phyloP scores from a whole-genome alignment of 805 yeast genomes.

The Yamadazyma sp. region DNA sequence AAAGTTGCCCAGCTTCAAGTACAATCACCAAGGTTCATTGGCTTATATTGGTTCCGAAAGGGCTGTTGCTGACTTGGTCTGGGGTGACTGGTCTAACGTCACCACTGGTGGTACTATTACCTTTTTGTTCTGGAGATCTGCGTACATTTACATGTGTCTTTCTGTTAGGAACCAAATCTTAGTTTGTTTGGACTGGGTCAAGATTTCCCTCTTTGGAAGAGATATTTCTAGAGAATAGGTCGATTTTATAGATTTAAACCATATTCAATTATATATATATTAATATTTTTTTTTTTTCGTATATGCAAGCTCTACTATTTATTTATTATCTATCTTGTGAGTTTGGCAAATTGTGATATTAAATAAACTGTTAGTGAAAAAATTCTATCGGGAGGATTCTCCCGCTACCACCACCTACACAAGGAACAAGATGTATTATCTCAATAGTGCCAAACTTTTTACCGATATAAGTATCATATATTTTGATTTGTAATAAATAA shows the following conservation, averaged over 20 bases:
- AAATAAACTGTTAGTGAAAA: no score
- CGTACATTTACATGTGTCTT: conserved; percentile 89
- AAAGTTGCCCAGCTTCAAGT: conserved; percentile 63
- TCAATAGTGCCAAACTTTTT: no score
- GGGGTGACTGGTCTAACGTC: conserved; percentile 77
- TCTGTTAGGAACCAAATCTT: conserved; percentile 84
- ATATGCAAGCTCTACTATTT: no score
- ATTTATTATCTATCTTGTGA: no score
- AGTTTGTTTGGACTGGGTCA: conserved; percentile 86
- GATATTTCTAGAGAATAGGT: conserved; percentile 79
- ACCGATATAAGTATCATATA: no score
- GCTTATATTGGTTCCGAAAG: conserved; percentile 92
- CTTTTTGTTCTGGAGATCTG: conserved; percentile 91
- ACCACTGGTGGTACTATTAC: conserved; percentile 84
- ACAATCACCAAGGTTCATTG: conserved; percentile 87
- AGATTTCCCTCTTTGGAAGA: conserved; percentile 86
- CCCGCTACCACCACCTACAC: no score
- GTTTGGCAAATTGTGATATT: no score
- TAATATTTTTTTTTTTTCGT: background rate
- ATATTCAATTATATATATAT: background rate
- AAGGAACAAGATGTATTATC: no score
- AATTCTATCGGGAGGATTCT: no score
- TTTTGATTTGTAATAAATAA: no score
- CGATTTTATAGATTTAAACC: conserved; percentile 2
- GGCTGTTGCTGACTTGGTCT: conserved; percentile 88